Base-by-base conservation (phyloP, 192 early-diverging fungal species). In the Coemansia umbellata region DNA sequence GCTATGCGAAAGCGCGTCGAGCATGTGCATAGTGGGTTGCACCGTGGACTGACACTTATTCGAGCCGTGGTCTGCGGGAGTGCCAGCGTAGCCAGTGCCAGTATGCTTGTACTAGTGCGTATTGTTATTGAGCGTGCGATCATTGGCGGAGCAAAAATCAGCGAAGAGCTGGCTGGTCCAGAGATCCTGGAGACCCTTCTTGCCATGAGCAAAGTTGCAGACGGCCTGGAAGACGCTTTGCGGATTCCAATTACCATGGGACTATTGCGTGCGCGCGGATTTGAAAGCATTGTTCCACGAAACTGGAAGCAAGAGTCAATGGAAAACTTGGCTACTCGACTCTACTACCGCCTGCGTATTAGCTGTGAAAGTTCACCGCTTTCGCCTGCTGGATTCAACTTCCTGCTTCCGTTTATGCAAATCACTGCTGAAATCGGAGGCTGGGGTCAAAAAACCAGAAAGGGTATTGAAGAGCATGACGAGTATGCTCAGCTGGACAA, bases 1-100 rank as follows among this genome's bases (percentile, higher is more conserved):
- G 78, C 58, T 7, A 85, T 90, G n/a, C 83, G 95, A 21, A 69
- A 53, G 39, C 63, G 78, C 8, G 91, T 92, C 4, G 76, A 83
- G 30, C 50, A 49, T 1, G 59, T 86, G 9, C 61, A 67, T 17
- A 55, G 63, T 8, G 73, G 64, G 13, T 47, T 94, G 24, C 53
- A 55, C n/a, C 71, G 79, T 13, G 90, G 82, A 5, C 60, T 97
- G 40, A 69, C 84, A 27, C 71, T 87, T 3, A 58, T 91, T 7
- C 71, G 82, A 26, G 80, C 90, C 4, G 71, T 91, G 35, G 54
- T 89, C 14, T 51, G 61, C 10, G 87, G 87, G 4, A 83, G 85
- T 47, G 36, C 62, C 5, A 60, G 66, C 8, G 81, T 72, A 15
- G 55, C 85, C 13, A 81, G 81, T 31, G 58, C 78, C 17, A 74